phyloP scores from a whole-genome alignment of 129 eudicot genomes.

The Chrysanthemum makinoi region DNA sequence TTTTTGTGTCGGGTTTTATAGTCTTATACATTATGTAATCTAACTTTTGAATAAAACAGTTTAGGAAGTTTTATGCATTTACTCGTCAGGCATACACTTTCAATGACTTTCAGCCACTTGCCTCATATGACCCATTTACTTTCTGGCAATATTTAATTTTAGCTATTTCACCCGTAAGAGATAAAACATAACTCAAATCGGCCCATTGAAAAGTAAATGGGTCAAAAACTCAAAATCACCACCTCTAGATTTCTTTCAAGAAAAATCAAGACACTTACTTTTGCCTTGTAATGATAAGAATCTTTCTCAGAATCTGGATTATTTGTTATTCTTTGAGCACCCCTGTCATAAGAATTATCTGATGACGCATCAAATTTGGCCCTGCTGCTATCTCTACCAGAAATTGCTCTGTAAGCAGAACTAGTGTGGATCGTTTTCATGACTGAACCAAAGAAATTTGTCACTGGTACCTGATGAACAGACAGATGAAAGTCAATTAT shows the following conservation, averaged over 20 bases:
- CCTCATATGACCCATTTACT: too few relatives aligned
- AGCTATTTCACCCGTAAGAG: too few relatives aligned
- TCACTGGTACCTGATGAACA: constrained; percentile 77
- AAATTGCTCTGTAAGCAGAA: constrained; percentile 66
- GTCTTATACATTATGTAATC: too few relatives aligned
- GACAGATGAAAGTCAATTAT: constrained; percentile 4
- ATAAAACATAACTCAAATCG: too few relatives aligned
- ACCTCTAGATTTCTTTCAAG: neutral
- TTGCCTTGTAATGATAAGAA: constrained; percentile 26
- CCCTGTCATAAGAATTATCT: constrained; percentile 29
- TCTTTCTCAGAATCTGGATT: constrained; percentile 39
- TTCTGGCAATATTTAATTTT: too few relatives aligned
- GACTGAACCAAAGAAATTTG: constrained; percentile 97
- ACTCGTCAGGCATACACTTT: too few relatives aligned
- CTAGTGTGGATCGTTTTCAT: constrained; percentile 92
- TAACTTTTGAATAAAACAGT: too few relatives aligned
- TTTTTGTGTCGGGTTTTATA: too few relatives aligned
- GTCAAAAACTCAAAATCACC: neutral
- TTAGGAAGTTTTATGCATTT: too few relatives aligned
- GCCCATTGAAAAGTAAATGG: too few relatives aligned
- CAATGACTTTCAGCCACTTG: too few relatives aligned
- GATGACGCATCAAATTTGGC: constrained; percentile 26
- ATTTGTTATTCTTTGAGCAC: constrained; percentile 27
- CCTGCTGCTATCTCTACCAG: constrained; percentile 35
- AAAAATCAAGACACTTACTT: constrained; percentile 34